phyloP scores from a whole-genome alignment of 805 yeast genomes.

The Candida chauliodis region DNA sequence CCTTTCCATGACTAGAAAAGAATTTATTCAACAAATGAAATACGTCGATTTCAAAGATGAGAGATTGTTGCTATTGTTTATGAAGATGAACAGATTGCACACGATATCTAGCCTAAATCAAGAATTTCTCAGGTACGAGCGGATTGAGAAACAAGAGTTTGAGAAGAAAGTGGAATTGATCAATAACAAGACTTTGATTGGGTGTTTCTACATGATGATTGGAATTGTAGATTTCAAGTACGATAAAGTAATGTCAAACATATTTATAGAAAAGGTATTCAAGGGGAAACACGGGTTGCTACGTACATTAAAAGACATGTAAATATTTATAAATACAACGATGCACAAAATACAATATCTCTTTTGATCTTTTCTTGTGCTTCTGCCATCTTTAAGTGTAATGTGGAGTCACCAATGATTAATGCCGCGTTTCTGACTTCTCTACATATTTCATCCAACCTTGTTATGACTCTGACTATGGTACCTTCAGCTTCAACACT shows the following conservation, averaged over 20 bases:
- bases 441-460: slow-evolving; percentile 92
- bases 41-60: slow-evolving; percentile 20
- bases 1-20: slow-evolving; percentile 26
- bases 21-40: slow-evolving; percentile 22
- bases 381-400: slow-evolving; percentile 82
- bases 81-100: slow-evolving; percentile 28
- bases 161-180: slow-evolving; percentile 6
- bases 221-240: slow-evolving; percentile 31
- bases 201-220: slow-evolving; percentile 35
- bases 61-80: slow-evolving; percentile 23
- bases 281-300: slow-evolving; percentile 31
- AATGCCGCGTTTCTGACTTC: slow-evolving; percentile 92
- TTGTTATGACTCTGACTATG: slow-evolving; percentile 90
- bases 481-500: slow-evolving; percentile 94
- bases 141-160: slow-evolving; percentile 6
- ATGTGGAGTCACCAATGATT: slow-evolving; percentile 88
- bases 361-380: slow-evolving; percentile 95
- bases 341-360: slow-evolving; percentile 96
- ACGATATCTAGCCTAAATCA: slow-evolving; percentile 27
- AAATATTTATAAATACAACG: slow-evolving; percentile 63
- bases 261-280: slow-evolving; percentile 20
- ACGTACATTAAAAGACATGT: slow-evolving; percentile 3
- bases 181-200: slow-evolving; percentile 25
- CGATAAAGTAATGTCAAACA: slow-evolving; percentile 19
- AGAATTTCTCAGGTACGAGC: slow-evolving; percentile 14